These are phyloP conservation scores for Chamaecyparis obtusa DNA, from an alignment of 75 land plant species.

Conservation along the genomic window DNA sequence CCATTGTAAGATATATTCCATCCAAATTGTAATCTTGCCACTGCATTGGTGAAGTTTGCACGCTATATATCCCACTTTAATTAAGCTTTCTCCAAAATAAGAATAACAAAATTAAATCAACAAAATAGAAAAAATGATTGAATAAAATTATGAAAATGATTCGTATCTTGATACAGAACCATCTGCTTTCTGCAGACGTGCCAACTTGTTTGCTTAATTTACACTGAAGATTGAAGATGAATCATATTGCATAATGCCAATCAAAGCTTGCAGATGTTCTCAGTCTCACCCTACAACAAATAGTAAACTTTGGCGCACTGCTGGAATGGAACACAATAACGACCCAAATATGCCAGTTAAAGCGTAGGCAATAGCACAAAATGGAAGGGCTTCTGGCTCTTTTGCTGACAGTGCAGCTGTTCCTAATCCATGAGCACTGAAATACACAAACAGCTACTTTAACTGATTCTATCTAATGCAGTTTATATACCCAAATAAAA, in stretches of 20 bases:
- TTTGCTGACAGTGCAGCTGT: conserved; percentile 98
- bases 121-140: not conserved
- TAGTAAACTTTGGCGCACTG: conserved; percentile 70
- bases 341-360: conserved; percentile 93
- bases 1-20: not conserved
- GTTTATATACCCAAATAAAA: not conserved
- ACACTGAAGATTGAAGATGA: not conserved
- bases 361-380: conserved; percentile 98
- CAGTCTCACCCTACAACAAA: conserved; percentile 52
- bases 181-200: not conserved
- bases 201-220: not conserved
- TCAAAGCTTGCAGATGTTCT: not conserved
- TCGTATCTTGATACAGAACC: not conserved
- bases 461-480: not conserved
- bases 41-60: not conserved
- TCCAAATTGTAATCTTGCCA: not conserved
- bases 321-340: conserved; percentile 79
- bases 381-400: conserved; percentile 98
- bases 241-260: not conserved
- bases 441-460: conserved; percentile 9
- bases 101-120: not conserved
- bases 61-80: not conserved
- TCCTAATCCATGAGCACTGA: conserved; percentile 98
- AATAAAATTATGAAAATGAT: not conserved
- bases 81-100: not conserved